These are phyloP conservation scores for Cyanidioschyzon merolae DNA, from an alignment of 23 red algal genomes.

Conservation along the genomic window DNA sequence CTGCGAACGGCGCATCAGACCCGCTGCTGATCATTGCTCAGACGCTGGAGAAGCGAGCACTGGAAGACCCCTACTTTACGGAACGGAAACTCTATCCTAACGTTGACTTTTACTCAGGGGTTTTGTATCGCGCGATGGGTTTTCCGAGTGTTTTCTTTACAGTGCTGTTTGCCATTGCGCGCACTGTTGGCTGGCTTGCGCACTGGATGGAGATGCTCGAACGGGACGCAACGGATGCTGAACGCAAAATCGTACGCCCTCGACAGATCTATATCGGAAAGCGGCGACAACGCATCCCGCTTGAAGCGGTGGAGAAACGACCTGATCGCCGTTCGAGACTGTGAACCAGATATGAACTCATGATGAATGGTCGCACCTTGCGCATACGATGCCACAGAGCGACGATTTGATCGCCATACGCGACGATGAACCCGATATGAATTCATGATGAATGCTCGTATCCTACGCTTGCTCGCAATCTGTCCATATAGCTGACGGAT, in stretches of 20 bases:
- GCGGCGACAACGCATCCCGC: background rate
- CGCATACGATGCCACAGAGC: no score
- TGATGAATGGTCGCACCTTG: no score
- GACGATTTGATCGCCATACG: background rate
- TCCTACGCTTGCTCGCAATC: no score
- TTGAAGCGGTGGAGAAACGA: background rate
- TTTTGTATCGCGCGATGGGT: constrained; percentile 86
- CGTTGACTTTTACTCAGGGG: constrained; percentile 92
- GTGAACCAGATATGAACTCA: background rate
- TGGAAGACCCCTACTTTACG: constrained; percentile 79
- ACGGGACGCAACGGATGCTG: constrained; percentile 38
- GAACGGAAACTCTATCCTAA: constrained; percentile 81
- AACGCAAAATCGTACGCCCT: constrained; percentile 5
- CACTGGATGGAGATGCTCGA: constrained; percentile 92
- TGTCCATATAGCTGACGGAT: no score
- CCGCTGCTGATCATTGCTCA: constrained; percentile 55
- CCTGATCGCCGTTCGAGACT: background rate
- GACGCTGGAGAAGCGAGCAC: constrained; percentile 59
- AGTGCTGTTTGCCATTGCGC: constrained; percentile 73
- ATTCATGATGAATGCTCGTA: no score
- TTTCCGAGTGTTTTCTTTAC: constrained; percentile 64
- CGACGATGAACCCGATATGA: background rate
- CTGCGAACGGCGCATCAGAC: background rate
- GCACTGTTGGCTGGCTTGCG: constrained; percentile 72
- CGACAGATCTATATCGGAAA: background rate